Conservation (phyloP, 768 basidiomycete genomes). For the Macrolepiota albuminosa region DNA sequence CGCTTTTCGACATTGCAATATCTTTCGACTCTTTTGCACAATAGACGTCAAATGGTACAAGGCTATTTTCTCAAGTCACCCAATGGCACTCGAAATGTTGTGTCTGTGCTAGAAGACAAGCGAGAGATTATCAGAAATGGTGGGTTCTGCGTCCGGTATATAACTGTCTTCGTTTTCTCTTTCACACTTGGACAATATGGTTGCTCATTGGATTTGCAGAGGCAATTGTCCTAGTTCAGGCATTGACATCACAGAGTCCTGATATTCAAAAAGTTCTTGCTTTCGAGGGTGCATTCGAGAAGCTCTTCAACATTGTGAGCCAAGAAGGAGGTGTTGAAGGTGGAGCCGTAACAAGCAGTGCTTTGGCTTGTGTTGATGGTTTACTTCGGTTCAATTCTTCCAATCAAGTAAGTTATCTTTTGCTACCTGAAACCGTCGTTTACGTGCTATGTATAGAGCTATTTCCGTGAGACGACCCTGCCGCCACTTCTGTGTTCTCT, state of each 20-base stretch:
- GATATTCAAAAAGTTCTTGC: constrained; percentile 97
- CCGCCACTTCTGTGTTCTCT: constrained; percentile 62
- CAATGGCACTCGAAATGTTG: constrained; percentile 68
- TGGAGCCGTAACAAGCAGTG: constrained; percentile 79
- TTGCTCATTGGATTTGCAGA: constrained; percentile 38
- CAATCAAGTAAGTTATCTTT: constrained; percentile 70
- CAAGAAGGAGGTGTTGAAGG: constrained; percentile 92
- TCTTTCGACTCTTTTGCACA: constrained; percentile 73
- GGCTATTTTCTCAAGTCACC: constrained; percentile 87
- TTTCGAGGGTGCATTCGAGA: constrained; percentile 96
- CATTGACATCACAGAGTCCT: constrained; percentile 77
- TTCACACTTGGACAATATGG: background rate
- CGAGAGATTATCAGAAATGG: constrained; percentile 88
- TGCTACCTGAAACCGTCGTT: background rate
- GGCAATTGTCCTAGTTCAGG: constrained; percentile 77
- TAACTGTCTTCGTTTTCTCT: background rate
- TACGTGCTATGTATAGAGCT: constrained; percentile 57
- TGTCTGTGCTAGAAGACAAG: constrained; percentile 76
- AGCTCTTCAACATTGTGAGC: constrained; percentile 82
- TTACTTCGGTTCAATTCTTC: constrained; percentile 89
- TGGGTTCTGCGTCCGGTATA: constrained; percentile 29
- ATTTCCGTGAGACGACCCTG: constrained; percentile 87
- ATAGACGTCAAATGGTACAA: constrained; percentile 79
- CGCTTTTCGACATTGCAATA: constrained; percentile 83
- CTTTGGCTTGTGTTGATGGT: constrained; percentile 81